Percentiles rank a stretch among this genome's conserved stretches.
phyloP scores from a whole-genome alignment of 2,329 filamentous ascomycete species.

The Phyllosticta capitalensis region DNA sequence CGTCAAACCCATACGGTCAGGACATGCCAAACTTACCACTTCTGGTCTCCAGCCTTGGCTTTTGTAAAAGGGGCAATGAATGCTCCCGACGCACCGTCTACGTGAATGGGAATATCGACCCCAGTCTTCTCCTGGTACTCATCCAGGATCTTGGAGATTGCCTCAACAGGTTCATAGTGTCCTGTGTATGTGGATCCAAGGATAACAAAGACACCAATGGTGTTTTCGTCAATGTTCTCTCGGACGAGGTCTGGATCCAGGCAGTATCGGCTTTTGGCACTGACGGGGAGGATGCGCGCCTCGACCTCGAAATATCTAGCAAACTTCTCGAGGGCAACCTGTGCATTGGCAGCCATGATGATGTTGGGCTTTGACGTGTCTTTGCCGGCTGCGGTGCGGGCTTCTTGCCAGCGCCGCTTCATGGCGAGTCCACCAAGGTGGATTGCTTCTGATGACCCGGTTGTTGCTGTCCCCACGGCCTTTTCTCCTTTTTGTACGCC shows the following conservation, averaged over 20 bases:
- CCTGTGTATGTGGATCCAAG: conserved; percentile 65
- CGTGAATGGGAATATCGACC: conserved; percentile 57
- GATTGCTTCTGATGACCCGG: conserved; percentile 62
- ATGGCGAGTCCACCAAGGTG: conserved; percentile 62
- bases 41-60: conserved; percentile 45
- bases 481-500: conserved; percentile 51
- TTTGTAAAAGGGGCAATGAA: conserved; percentile 55
- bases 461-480: conserved; percentile 60
- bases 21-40: conserved; percentile 38
- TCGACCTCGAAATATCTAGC: conserved; percentile 67
- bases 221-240: conserved; percentile 64
- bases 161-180: conserved; percentile 62
- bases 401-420: conserved; percentile 66
- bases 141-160: conserved; percentile 56
- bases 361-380: conserved; percentile 59
- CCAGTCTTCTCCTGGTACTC: conserved; percentile 53
- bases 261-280: conserved; percentile 49
- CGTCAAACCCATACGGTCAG: neutral
- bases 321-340: conserved; percentile 65
- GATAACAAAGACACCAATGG: conserved; percentile 67
- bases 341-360: conserved; percentile 64
- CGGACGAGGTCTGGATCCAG: conserved; percentile 56
- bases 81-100: conserved; percentile 51
- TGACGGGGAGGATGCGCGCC: conserved; percentile 54
- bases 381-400: conserved; percentile 49